Conservation (phyloP, 2,329 filamentous ascomycete species). For the Exophiala mesophila region DNA sequence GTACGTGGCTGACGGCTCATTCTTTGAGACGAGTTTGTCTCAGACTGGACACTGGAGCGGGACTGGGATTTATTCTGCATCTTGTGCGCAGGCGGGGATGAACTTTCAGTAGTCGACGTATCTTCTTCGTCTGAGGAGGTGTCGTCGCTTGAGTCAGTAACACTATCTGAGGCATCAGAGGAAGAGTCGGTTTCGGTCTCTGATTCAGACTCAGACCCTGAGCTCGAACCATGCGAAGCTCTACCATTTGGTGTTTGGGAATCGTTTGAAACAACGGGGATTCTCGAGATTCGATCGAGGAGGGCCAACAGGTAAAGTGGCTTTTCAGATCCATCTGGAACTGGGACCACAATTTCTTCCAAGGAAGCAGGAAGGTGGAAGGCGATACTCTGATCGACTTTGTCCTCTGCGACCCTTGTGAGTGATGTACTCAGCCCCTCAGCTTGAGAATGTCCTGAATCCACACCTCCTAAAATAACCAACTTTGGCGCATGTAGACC, state of each 20-base stretch:
- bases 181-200: slow-evolving; percentile 23
- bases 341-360: slow-evolving; percentile 61
- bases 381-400: slow-evolving; percentile 26
- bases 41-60: slow-evolving; percentile 90
- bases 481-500: slow-evolving; percentile 62
- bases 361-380: slow-evolving; percentile 61
- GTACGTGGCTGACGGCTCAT: slow-evolving; percentile 60
- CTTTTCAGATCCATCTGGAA: slow-evolving; percentile 66
- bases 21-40: slow-evolving; percentile 66
- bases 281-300: slow-evolving; percentile 50
- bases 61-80: slow-evolving; percentile 58
- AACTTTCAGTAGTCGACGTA: slow-evolving; percentile 63
- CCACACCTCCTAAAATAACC: slow-evolving; percentile 40
- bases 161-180: slow-evolving; percentile 26
- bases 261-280: neutral
- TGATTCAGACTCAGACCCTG: slow-evolving; percentile 28
- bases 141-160: slow-evolving; percentile 22
- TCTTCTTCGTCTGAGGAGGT: slow-evolving; percentile 26
- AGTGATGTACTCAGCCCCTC: slow-evolving; percentile 22
- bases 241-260: neutral
- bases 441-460: too few species aligned
- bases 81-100: too few species aligned
- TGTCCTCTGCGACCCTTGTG: neutral
- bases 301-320: slow-evolving; percentile 81
- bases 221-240: slow-evolving; percentile 15